These are phyloP conservation scores for Globisporangium echinulatum DNA, from an alignment of 352 stramenopile genomes.

Conservation along the genomic window DNA sequence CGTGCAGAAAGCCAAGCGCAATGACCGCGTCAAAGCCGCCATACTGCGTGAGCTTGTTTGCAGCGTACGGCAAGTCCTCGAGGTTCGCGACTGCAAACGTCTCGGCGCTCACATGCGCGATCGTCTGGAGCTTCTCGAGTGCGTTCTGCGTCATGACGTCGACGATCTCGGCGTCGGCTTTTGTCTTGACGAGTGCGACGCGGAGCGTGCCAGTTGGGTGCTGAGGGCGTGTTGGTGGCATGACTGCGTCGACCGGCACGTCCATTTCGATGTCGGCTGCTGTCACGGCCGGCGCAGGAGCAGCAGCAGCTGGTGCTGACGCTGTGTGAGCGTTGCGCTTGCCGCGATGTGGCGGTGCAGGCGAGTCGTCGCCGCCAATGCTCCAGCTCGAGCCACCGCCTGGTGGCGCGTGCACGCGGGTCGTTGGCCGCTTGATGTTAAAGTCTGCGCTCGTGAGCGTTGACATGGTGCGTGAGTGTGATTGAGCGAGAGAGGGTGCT, in stretches of 20 bases:
- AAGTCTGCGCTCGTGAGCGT: conserved; percentile 81
- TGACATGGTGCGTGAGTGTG: conserved; percentile 38
- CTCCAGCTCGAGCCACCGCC: conserved; percentile 79
- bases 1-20: conserved; percentile 72
- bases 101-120: conserved; percentile 31
- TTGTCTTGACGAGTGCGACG: conserved; percentile 74
- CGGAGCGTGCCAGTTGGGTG: conserved; percentile 20
- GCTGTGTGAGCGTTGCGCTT: conserved; percentile 8
- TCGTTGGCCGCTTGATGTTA: conserved; percentile 79
- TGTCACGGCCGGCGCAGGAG: conserved; percentile 21
- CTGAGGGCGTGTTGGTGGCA: conserved; percentile 3
- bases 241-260: conserved; percentile 4
- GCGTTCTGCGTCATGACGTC: conserved; percentile 68
- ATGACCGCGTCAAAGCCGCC: conserved; percentile 72
- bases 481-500: background rate
- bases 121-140: conserved; percentile 32
- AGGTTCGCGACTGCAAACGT: conserved; percentile 65
- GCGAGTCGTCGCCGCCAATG: conserved; percentile 35
- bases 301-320: conserved; percentile 4
- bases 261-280: background rate
- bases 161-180: conserved; percentile 62
- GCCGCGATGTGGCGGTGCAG: conserved; percentile 18
- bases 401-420: conserved; percentile 72
- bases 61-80: conserved; percentile 73
- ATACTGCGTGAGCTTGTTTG: conserved; percentile 70